phyloP scores from a whole-genome alignment of 139 green algal species.

The Haematococcus sp. region DNA sequence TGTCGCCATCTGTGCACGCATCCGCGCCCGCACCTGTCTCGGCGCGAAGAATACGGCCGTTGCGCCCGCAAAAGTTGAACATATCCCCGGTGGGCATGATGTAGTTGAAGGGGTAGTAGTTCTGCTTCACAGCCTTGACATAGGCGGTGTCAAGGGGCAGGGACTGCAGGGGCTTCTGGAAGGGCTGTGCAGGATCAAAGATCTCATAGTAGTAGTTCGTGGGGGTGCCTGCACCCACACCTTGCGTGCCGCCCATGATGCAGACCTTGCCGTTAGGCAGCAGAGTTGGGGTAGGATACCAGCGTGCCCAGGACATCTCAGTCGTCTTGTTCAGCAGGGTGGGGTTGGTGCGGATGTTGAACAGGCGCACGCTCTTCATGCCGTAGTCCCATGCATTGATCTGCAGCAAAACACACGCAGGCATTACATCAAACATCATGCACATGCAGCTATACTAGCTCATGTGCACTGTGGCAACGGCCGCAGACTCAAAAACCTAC shows the following conservation, averaged over 20 bases:
- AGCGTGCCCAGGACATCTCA: constrained; percentile 18
- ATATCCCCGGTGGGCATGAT: constrained; percentile 24
- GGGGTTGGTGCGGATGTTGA: not conserved
- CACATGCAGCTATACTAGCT: too few relatives aligned
- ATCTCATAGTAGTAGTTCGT: constrained; percentile 34
- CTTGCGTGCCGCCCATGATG: constrained; percentile 36
- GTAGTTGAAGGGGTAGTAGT: constrained; percentile 39
- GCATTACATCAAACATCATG: too few relatives aligned
- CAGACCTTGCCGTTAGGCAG: constrained; percentile 16
- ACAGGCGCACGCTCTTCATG: constrained; percentile 21
- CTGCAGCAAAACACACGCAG: not conserved
- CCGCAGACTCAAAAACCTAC: too few relatives aligned
- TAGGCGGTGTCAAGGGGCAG: not conserved
- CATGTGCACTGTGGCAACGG: too few relatives aligned
- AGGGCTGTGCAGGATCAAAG: constrained; percentile 16
- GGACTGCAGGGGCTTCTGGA: not conserved
- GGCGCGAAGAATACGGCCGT: constrained; percentile 20
- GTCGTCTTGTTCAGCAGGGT: constrained; percentile 2
- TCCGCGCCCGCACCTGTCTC: not conserved
- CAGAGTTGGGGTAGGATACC: constrained; percentile 32
- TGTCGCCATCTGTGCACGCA: too few relatives aligned
- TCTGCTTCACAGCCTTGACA: not conserved
- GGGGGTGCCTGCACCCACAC: constrained; percentile 17
- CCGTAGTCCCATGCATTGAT: constrained; percentile 11
- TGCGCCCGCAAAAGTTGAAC: constrained; percentile 27